A percentile compares a stretch with the other conserved stretches of the same genome.
Evolutionary conservation across 306 rosid genomes (phyloP).

Genomic region (Biancaea sappan): DNA sequence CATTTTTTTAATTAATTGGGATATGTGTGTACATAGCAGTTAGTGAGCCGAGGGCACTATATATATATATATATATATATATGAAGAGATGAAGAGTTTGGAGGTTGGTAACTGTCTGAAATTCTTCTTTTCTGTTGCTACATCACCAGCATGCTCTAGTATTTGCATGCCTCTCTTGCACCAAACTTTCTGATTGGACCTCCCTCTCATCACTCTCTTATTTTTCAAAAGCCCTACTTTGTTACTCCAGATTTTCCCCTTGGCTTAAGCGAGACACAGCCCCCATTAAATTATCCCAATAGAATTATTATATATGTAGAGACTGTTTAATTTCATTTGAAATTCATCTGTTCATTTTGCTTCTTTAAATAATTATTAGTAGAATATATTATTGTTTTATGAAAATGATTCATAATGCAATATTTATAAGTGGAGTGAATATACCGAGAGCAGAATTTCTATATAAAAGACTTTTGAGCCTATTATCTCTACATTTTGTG

Average conservation of each 20-base stretch:
- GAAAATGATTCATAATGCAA: too few species aligned
- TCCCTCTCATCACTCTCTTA: constrained; percentile 78
- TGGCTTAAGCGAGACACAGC: constrained; percentile 34
- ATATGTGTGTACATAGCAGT: constrained; percentile 21
- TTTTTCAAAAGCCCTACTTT: constrained; percentile 41
- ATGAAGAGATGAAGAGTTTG: constrained; percentile 40
- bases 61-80: background rate
- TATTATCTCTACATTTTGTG: background rate
- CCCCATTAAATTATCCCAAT: constrained; percentile 4
- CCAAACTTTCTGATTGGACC: constrained; percentile 95
- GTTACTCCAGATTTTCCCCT: constrained; percentile 63
- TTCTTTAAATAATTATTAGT: background rate
- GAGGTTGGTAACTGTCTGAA: constrained; percentile 69
- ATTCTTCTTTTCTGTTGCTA: constrained; percentile 61
- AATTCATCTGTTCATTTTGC: constrained; percentile 2
- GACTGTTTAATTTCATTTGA: too few species aligned
- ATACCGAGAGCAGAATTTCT: too few species aligned
- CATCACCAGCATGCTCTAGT: constrained; percentile 65
- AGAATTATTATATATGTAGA: too few species aligned
- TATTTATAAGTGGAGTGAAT: too few species aligned
- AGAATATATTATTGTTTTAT: background rate
- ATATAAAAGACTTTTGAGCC: background rate
- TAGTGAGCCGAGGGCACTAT: constrained; percentile 20
- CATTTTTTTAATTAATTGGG: constrained; percentile 43
- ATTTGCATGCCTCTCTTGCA: constrained; percentile 60